Base-by-base conservation (phyloP, 1,284 basidiomycete species). In the Ceratobasidium theobromae region DNA sequence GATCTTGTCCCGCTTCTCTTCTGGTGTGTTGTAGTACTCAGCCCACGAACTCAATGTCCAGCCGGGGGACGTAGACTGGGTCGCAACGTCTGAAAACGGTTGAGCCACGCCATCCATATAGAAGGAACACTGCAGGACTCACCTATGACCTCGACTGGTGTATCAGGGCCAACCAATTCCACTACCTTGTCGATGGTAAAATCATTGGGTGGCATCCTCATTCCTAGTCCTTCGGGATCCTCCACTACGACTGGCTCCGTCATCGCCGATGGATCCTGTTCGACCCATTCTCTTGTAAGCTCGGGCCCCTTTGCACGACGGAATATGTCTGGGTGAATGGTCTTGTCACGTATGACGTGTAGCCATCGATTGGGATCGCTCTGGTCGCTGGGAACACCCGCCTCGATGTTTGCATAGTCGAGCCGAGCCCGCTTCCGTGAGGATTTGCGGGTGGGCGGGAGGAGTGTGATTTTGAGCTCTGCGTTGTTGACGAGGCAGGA, bases 41-140 rank as follows among this genome's bases (percentile, higher is more conserved):
- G 89, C 91, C 96, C 96, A 99, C 75, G 87, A 89, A 9, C 83
- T 85, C 8, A 99, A 79, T 8, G 88, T 93, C 95, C 96, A 98
- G 5, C 88, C 88, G 4, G 87, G 84, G 4, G 85, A 80, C 38
- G 87, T 89, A 1, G 88, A 87, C 74, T 95, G 93, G 0, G 90
- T 85, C 18, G 88, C 86, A 55, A 94, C 91, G 75, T 95, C 92
- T 93, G 71, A 45, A 67, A 66, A 65, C 33, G 40, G 38, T 45
- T 57, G 55, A 64, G 49, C 53, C 68, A 64, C 53, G n/a, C n/a
- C n/a, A n/a, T n/a, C n/a, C n/a, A n/a, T n/a, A n/a, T n/a, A n/a
- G n/a, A n/a, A n/a, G n/a, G n/a, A n/a, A 38, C 2, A 65, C n/a
- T 41, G 58, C 28, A 64, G 9, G 46, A 73, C 82, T 69, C 73